A percentile compares a stretch with the other conserved stretches of the same genome.
Conservation (phyloP, 768 basidiomycete genomes). For the Pholiota molesta region DNA sequence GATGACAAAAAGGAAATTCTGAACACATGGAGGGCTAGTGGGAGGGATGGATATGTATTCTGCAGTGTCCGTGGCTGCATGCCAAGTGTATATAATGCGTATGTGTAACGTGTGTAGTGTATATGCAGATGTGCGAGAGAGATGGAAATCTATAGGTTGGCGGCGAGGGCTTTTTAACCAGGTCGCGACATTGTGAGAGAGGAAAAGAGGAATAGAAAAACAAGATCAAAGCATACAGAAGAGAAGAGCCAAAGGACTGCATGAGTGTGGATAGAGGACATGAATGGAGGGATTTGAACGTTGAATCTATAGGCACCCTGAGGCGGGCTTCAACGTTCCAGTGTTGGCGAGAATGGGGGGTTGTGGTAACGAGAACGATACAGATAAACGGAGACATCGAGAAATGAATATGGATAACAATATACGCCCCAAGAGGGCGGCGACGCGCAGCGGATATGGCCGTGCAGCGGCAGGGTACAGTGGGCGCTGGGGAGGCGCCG, state of each 20-base stretch:
- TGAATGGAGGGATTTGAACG: not conserved
- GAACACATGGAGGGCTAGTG: not conserved
- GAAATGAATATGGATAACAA: no score
- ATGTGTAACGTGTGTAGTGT: not conserved
- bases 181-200: not conserved
- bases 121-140: not conserved
- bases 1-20: not conserved
- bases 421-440: no score
- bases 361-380: not conserved
- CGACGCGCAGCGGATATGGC: no score
- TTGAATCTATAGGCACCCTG: no score
- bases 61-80: conserved; percentile 7
- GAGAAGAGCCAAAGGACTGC: not conserved
- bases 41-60: not conserved
- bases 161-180: not conserved
- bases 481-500: no score
- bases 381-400: not conserved
- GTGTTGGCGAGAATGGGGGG: not conserved
- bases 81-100: not conserved
- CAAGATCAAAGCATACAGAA: not conserved
- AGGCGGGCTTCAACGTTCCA: no score
- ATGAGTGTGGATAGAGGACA: not conserved
- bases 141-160: not conserved
- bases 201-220: not conserved
- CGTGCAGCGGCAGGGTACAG: no score